Percentiles rank a stretch among this genome's conserved stretches.
These are phyloP conservation scores for Trichoderma lentiforme DNA, from an alignment of 2,329 filamentous ascomycete genomes.

Conservation along the genomic window DNA sequence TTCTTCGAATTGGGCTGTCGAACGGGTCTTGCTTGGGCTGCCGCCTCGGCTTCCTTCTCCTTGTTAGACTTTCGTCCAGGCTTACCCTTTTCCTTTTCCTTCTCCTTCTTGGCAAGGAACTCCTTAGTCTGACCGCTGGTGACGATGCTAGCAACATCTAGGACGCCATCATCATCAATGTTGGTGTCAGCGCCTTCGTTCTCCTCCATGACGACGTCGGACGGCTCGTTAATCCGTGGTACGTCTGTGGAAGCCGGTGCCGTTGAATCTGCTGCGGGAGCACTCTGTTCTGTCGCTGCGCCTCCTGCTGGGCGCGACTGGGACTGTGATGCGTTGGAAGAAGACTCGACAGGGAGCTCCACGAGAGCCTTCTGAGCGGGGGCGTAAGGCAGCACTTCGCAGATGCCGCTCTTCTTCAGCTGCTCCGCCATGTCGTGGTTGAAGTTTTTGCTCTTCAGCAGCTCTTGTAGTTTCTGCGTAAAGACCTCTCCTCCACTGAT, in stretches of 20 bases:
- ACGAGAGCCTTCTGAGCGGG: constrained; percentile 43
- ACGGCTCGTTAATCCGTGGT: constrained; percentile 37
- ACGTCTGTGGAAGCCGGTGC: constrained; percentile 29
- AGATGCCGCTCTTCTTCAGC: constrained; percentile 63
- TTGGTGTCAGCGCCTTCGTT: constrained; percentile 22
- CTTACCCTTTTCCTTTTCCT: constrained; percentile 69
- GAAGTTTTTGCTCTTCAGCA: constrained; percentile 60
- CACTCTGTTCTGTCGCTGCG: neutral
- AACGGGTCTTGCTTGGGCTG: constrained; percentile 50
- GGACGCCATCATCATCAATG: constrained; percentile 64
- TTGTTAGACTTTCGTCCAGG: constrained; percentile 47
- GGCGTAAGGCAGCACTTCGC: constrained; percentile 62
- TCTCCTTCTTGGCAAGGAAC: constrained; percentile 78
- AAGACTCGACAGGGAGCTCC: constrained; percentile 46
- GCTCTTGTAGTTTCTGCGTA: constrained; percentile 67
- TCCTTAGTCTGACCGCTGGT: constrained; percentile 78
- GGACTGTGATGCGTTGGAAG: constrained; percentile 22
- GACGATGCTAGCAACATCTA: constrained; percentile 82
- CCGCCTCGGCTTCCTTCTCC: constrained; percentile 53
- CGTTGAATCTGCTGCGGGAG: constrained; percentile 4
- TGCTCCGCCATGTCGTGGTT: constrained; percentile 67
- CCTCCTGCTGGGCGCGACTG: neutral
- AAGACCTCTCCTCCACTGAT: constrained; percentile 84
- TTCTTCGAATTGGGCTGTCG: constrained; percentile 71
- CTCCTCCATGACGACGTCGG: constrained; percentile 39